These are phyloP conservation scores for Letharia columbiana DNA, from an alignment of 495 filamentous ascomycete species.

Conservation along the genomic window DNA sequence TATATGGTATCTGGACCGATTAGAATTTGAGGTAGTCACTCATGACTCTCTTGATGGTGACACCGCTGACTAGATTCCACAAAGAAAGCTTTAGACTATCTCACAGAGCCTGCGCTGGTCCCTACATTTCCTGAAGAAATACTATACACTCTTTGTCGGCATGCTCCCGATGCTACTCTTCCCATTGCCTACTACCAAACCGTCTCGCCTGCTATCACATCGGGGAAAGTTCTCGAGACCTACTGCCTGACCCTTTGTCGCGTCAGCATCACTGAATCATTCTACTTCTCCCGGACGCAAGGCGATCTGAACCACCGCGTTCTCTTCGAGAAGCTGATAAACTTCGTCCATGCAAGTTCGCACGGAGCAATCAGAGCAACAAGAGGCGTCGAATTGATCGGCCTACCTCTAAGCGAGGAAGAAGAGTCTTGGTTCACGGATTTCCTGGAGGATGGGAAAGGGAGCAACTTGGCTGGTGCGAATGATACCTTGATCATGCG, in stretches of 20 bases:
- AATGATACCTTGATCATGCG: constrained; percentile 65
- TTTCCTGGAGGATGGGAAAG: constrained; percentile 52
- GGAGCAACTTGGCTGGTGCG: constrained; percentile 50
- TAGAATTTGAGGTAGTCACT: constrained; percentile 51
- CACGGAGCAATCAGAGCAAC: constrained; percentile 40
- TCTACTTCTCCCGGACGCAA: constrained; percentile 60
- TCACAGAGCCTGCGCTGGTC: constrained; percentile 66
- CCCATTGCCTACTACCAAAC: constrained; percentile 70
- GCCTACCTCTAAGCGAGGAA: constrained; percentile 54
- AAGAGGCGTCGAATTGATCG: constrained; percentile 59
- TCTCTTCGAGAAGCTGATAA: constrained; percentile 61
- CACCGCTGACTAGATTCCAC: constrained; percentile 20
- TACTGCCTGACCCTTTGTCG: constrained; percentile 59
- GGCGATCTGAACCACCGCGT: constrained; percentile 49
- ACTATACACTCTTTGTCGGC: constrained; percentile 55
- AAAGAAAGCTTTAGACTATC: constrained; percentile 58
- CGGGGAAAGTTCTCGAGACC: constrained; percentile 46
- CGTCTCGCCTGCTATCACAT: constrained; percentile 55
- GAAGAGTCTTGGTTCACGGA: constrained; percentile 70
- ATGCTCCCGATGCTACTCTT: constrained; percentile 54
- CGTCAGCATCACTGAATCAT: constrained; percentile 61
- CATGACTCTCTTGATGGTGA: constrained; percentile 1
- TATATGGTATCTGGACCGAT: constrained; percentile 68
- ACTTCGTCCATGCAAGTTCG: constrained; percentile 45
- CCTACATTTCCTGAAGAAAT: constrained; percentile 78